phyloP scores from a whole-genome alignment of 371 early-diverging fungal genomes.

The Capillidium heterosporum region DNA sequence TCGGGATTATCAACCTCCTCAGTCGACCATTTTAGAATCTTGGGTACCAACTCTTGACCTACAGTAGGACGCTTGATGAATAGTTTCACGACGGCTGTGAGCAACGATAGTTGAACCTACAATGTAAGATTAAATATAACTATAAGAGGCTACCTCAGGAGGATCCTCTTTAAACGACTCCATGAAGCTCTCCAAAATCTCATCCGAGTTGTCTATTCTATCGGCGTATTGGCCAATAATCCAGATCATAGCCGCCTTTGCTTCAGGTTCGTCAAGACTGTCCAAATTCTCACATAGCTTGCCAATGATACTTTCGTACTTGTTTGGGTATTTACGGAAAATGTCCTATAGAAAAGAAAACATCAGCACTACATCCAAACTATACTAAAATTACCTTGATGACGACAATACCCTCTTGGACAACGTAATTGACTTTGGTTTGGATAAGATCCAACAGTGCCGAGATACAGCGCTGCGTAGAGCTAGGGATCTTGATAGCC shows the following conservation, averaged over 20 bases:
- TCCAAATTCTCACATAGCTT: constrained; percentile 80
- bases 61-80: constrained; percentile 80
- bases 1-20: constrained; percentile 90
- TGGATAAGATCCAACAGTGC: constrained; percentile 70
- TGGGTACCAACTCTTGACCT: constrained; percentile 75
- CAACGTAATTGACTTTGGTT: constrained; percentile 75
- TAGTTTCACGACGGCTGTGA: constrained; percentile 88
- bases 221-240: constrained; percentile 94
- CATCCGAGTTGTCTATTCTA: constrained; percentile 68
- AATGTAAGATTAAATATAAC: neutral
- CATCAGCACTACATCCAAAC: neutral
- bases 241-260: constrained; percentile 87
- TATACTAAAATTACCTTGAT: constrained; percentile 38
- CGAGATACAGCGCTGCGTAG: constrained; percentile 74
- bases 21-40: constrained; percentile 81
- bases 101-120: constrained; percentile 75
- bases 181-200: constrained; percentile 53
- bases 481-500: constrained; percentile 77
- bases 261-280: constrained; percentile 77
- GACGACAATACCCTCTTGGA: constrained; percentile 83
- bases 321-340: constrained; percentile 80
- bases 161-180: constrained; percentile 56
- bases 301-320: constrained; percentile 72
- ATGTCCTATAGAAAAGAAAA: constrained; percentile 40
- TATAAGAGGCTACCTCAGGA: constrained; percentile 26